phyloP scores from a whole-genome alignment of 2,329 filamentous ascomycete genomes.

The Hypoxylon sp. region DNA sequence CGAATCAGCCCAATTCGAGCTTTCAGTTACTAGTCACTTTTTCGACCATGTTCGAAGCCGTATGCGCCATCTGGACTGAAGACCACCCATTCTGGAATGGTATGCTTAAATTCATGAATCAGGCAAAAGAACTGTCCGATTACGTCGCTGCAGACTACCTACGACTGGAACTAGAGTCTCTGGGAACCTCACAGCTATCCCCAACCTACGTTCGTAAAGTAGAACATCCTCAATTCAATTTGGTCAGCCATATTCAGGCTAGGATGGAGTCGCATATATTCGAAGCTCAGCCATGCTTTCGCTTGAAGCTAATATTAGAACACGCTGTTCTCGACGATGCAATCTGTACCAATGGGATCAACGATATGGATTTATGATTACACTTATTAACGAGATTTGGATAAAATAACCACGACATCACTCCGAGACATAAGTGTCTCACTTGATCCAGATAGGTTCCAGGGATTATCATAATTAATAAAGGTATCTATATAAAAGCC shows the following conservation, averaged over 20 bases:
- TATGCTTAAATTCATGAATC: background rate
- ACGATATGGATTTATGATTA: too few species aligned
- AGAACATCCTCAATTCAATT: background rate
- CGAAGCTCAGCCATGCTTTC: constrained; percentile 4
- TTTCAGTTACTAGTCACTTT: constrained; percentile 6
- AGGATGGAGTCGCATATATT: background rate
- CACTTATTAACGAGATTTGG: too few species aligned
- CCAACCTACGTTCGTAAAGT: background rate
- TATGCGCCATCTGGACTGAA: constrained; percentile 12
- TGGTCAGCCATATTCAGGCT: background rate
- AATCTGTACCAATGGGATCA: too few species aligned
- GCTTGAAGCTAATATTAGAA: background rate
- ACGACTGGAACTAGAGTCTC: background rate
- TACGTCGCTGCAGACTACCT: constrained; percentile 16
- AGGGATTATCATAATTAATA: too few species aligned
- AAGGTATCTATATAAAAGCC: too few species aligned
- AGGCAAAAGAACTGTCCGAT: constrained; percentile 5
- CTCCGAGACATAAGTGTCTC: too few species aligned
- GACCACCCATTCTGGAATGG: background rate
- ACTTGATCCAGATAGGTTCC: too few species aligned
- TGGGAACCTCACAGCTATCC: background rate
- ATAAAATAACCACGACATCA: too few species aligned
- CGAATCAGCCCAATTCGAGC: background rate
- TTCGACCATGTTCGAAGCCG: constrained; percentile 14
- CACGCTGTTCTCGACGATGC: background rate